These are phyloP conservation scores for Penicillium corylophilum DNA, from an alignment of 2,329 filamentous ascomycete genomes.

Conservation along the genomic window DNA sequence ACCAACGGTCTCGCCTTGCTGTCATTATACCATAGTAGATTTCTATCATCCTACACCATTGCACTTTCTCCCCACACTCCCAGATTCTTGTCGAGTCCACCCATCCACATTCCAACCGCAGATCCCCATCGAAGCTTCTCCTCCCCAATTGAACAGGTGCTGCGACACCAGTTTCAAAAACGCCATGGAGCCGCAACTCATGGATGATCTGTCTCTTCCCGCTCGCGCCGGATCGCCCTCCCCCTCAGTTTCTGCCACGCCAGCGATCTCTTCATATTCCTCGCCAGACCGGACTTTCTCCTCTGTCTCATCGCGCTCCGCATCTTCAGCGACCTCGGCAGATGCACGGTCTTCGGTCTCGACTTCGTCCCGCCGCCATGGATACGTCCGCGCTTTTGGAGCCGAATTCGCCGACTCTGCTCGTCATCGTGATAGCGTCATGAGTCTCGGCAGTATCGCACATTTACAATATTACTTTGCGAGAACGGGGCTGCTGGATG, in stretches of 20 bases:
- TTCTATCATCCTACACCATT: too few species aligned
- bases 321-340: conserved; percentile 44
- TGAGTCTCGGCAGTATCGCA: conserved; percentile 93
- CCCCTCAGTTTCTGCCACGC: conserved; percentile 43
- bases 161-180: conserved; percentile 14
- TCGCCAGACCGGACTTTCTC: conserved; percentile 48
- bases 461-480: conserved; percentile 99
- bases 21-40: too few species aligned
- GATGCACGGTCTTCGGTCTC: conserved; percentile 46
- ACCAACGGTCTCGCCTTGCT: conserved; percentile 1
- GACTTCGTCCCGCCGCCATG: conserved; percentile 59
- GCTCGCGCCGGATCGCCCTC: conserved; percentile 40
- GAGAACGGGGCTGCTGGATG: conserved; percentile 85
- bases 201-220: conserved; percentile 20
- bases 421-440: conserved; percentile 85
- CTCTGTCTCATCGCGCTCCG: conserved; percentile 46
- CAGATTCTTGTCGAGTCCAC: conserved; percentile 1
- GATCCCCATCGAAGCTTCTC: neutral
- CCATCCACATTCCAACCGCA: conserved; percentile 1
- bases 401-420: conserved; percentile 90
- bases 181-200: conserved; percentile 25
- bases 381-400: conserved; percentile 83
- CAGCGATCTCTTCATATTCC: conserved; percentile 45
- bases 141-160: conserved; percentile 2
- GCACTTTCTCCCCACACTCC: neutral